Conservation (phyloP, 495 filamentous ascomycete species). For the Talaromyces stipitatus region DNA sequence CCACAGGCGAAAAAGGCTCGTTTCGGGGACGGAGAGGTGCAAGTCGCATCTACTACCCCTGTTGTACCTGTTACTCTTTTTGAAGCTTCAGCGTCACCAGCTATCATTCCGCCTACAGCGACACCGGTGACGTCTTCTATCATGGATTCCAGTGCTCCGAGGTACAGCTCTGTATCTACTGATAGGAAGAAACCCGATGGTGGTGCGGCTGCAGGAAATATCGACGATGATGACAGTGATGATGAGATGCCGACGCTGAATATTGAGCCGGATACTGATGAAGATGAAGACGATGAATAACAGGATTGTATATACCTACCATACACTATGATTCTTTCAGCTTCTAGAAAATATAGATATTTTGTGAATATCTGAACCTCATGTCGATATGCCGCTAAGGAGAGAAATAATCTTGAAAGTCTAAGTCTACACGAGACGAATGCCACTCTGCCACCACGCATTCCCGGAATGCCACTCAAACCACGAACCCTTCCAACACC, state of each 20-base stretch:
- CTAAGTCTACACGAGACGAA: conserved; percentile 18
- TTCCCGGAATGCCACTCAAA: conserved; percentile 42
- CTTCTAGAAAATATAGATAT: no score
- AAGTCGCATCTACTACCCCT: not conserved
- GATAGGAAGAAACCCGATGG: not conserved
- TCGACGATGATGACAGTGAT: conserved; percentile 37
- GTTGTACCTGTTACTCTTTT: not conserved
- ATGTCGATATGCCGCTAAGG: no score
- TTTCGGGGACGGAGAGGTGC: not conserved
- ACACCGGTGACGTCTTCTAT: not conserved
- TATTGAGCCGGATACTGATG: conserved; percentile 39
- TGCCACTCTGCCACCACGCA: conserved; percentile 59
- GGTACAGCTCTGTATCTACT: not conserved
- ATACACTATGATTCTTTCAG: no score
- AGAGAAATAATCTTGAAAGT: not conserved
- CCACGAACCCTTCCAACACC: conserved; percentile 48
- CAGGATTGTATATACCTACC: conserved; percentile 1
- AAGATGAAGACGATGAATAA: conserved; percentile 14
- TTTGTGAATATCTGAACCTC: no score
- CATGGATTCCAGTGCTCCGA: not conserved
- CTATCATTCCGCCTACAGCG: not conserved
- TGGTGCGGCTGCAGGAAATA: not conserved
- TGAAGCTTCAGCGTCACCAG: not conserved
- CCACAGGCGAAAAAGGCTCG: conserved; percentile 3
- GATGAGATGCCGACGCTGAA: conserved; percentile 43